Percentiles rank a stretch among this genome's conserved stretches.
phyloP scores from a whole-genome alignment of 495 filamentous ascomycete species.

The Hypomontagnella monticulosa region DNA sequence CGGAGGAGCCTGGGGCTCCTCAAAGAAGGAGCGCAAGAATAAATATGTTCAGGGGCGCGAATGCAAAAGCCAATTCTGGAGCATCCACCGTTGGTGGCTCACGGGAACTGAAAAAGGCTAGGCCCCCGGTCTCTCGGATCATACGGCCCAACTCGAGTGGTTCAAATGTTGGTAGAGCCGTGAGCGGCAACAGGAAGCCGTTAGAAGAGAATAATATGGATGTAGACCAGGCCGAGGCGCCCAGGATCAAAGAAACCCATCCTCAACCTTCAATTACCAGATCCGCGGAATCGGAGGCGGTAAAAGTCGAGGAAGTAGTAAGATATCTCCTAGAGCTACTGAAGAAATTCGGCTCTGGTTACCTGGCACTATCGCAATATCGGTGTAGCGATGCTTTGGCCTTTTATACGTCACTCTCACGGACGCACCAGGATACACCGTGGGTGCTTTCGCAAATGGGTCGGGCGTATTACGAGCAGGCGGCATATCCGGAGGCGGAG shows the following conservation, averaged over 20 bases:
- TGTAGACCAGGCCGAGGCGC: slow-evolving; percentile 62
- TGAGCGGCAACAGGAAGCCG: slow-evolving; percentile 85
- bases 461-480: slow-evolving; percentile 87
- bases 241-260: slow-evolving; percentile 60
- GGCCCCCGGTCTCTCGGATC: slow-evolving; percentile 66
- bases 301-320: slow-evolving; percentile 78
- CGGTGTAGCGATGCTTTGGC: slow-evolving; percentile 79
- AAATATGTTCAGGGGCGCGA: slow-evolving; percentile 64
- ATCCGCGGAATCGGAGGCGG: slow-evolving; percentile 56
- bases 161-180: slow-evolving; percentile 79
- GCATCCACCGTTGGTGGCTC: slow-evolving; percentile 64
- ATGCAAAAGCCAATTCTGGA: slow-evolving; percentile 69
- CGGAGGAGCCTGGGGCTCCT: slow-evolving; percentile 73
- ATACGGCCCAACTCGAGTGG: slow-evolving; percentile 62
- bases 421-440: slow-evolving; percentile 87
- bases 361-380: slow-evolving; percentile 79
- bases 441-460: slow-evolving; percentile 93
- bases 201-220: slow-evolving; percentile 71
- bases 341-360: slow-evolving; percentile 81
- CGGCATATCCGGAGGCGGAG: slow-evolving; percentile 83
- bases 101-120: slow-evolving; percentile 82
- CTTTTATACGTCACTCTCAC: slow-evolving; percentile 72
- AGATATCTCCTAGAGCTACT: slow-evolving; percentile 82
- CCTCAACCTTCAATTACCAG: slow-evolving; percentile 48
- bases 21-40: slow-evolving; percentile 83